Evolutionary conservation across 2,329 filamentous ascomycete species (phyloP).

Genomic region (Geosmithia putterillii): DNA sequence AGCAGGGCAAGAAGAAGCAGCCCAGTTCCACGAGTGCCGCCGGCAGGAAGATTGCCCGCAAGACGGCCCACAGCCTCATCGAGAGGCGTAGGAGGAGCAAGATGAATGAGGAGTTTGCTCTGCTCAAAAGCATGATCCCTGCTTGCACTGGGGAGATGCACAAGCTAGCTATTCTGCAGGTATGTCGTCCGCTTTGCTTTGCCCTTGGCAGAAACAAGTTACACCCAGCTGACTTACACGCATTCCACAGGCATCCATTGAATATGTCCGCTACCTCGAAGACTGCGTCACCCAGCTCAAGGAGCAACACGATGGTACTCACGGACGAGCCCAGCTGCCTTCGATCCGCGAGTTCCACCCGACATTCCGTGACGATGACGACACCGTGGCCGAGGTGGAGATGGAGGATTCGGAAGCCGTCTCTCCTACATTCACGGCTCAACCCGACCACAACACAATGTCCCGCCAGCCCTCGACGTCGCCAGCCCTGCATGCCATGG

Average conservation of each 20-base stretch:
- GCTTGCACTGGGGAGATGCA: slow-evolving; percentile 98
- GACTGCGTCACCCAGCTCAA: slow-evolving; percentile 77
- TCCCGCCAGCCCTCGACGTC: slow-evolving; percentile 37
- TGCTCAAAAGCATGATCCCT: slow-evolving; percentile 89
- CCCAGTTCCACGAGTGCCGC: slow-evolving; percentile 66
- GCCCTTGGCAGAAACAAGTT: neutral
- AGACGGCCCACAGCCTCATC: slow-evolving; percentile 92
- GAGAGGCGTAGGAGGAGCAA: slow-evolving; percentile 82
- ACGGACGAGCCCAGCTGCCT: slow-evolving; percentile 15
- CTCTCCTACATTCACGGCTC: slow-evolving; percentile 32
- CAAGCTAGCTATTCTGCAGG: slow-evolving; percentile 89
- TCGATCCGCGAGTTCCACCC: slow-evolving; percentile 25
- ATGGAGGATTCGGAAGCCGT: slow-evolving; percentile 41
- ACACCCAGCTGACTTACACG: neutral
- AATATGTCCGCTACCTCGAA: slow-evolving; percentile 90
- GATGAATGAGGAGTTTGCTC: slow-evolving; percentile 97
- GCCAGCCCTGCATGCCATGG: slow-evolving; percentile 35
- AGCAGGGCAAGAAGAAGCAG: slow-evolving; percentile 59
- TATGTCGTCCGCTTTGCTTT: slow-evolving; percentile 22
- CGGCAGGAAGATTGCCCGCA: slow-evolving; percentile 87
- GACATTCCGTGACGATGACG: slow-evolving; percentile 22
- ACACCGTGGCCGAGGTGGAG: slow-evolving; percentile 39
- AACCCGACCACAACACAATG: slow-evolving; percentile 8
- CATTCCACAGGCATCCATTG: slow-evolving; percentile 67
- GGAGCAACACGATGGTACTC: slow-evolving; percentile 30